Conservation (phyloP, 2,329 filamentous ascomycete genomes). For the Alternaria arbusti region DNA sequence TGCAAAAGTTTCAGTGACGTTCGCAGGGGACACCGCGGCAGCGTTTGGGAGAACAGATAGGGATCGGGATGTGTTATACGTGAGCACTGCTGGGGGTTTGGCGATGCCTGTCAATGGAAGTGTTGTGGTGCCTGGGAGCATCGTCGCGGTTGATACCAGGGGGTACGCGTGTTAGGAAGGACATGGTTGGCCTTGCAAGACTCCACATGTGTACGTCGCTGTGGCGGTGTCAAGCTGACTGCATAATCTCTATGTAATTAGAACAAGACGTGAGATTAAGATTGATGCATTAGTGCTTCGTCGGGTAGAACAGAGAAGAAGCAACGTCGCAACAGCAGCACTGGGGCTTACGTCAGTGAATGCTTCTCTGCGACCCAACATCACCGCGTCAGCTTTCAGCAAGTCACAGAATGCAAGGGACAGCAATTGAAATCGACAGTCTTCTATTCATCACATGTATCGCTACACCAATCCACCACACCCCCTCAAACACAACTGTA, state of each 20-base stretch:
- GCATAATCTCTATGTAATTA: neutral
- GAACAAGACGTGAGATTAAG: neutral
- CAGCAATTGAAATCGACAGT: neutral
- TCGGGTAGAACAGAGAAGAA: neutral
- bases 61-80: neutral
- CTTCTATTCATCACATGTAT: conserved; percentile 2
- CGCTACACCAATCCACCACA: conserved; percentile 21
- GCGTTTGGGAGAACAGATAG: neutral
- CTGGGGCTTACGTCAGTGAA: neutral
- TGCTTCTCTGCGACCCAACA: neutral
- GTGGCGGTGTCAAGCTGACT: neutral
- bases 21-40: neutral
- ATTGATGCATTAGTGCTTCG: neutral
- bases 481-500: neutral
- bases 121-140: conserved; percentile 10
- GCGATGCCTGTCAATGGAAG: conserved; percentile 1
- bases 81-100: neutral
- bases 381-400: neutral
- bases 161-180: conserved; percentile 1
- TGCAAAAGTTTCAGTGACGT: neutral
- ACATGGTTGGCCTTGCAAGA: neutral
- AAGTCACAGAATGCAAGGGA: neutral
- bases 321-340: neutral
- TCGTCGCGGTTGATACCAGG: conserved; percentile 6
- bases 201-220: neutral